Evolutionary conservation across 805 yeast genomes (phyloP).

Genomic region (Pichia nakasei): DNA sequence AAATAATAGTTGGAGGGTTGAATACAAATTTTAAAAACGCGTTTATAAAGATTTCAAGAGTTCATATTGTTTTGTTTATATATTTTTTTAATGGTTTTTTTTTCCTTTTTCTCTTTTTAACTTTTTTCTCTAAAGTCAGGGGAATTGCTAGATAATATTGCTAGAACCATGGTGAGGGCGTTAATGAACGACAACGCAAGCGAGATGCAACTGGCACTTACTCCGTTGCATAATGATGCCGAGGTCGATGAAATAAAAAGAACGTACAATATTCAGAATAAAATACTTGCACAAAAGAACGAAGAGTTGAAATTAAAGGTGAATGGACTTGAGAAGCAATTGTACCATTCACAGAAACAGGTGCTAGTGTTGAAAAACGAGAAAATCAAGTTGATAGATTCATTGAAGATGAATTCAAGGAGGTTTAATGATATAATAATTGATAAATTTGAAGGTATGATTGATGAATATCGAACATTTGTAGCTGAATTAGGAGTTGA

Average conservation of each 20-base stretch:
- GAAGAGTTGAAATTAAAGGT: conserved; percentile 43
- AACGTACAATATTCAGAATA: conserved; percentile 39
- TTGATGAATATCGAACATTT: conserved; percentile 10
- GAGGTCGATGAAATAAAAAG: conserved; percentile 13
- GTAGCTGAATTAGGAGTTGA: conserved; percentile 9
- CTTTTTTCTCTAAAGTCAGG: not conserved
- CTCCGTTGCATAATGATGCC: conserved; percentile 8
- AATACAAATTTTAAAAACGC: not conserved
- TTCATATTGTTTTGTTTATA: not conserved
- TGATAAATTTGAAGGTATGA: conserved; percentile 9
- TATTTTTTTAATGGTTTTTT: no score
- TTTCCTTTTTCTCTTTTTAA: not conserved
- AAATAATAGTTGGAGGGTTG: not conserved
- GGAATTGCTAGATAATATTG: not conserved
- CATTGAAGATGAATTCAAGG: conserved; percentile 5
- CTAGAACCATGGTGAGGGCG: not conserved
- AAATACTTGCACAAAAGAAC: conserved; percentile 51
- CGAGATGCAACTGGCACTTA: not conserved
- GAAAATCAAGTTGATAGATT: conserved; percentile 13
- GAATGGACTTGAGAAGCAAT: conserved; percentile 41
- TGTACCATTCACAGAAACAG: conserved; percentile 22
- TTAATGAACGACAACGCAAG: not conserved
- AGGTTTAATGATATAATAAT: conserved; percentile 9
- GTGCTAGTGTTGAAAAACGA: conserved; percentile 20
- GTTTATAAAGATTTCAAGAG: not conserved